A percentile compares a stretch with the other conserved stretches of the same genome.
Evolutionary conservation across 306 rosid genomes (phyloP).

Genomic region (Acmispon strigosus): DNA sequence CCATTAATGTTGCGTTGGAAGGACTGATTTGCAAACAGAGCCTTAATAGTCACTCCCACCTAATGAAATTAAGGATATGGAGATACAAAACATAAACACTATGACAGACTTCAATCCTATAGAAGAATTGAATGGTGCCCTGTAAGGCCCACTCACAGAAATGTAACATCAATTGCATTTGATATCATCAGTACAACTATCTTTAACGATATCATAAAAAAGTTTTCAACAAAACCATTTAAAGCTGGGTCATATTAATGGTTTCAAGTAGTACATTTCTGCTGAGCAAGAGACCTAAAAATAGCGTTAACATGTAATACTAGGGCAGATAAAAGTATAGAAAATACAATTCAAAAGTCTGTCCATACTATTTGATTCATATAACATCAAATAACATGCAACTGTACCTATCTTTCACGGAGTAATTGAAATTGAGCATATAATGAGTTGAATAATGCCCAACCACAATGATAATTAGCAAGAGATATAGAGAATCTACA

Average conservation of each 20-base stretch:
- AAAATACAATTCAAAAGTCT: background rate
- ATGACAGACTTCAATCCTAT: background rate
- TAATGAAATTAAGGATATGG: background rate
- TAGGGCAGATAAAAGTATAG: background rate
- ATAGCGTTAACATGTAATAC: background rate
- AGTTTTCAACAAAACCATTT: background rate
- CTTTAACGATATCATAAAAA: background rate
- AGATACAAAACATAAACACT: background rate
- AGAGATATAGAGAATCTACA: background rate
- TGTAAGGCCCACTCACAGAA: background rate
- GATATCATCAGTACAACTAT: slow-evolving; percentile 9
- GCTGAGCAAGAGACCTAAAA: background rate
- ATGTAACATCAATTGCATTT: background rate
- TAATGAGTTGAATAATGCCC: background rate
- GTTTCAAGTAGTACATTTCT: background rate
- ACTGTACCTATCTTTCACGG: background rate
- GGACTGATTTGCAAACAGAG: too few relatives aligned
- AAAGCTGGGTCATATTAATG: background rate
- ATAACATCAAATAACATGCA: slow-evolving; percentile 10
- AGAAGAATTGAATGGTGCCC: background rate
- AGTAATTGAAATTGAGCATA: background rate
- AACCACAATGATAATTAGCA: background rate
- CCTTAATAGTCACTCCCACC: background rate
- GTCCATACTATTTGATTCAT: background rate
- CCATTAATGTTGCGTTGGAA: too few relatives aligned